phyloP scores from a whole-genome alignment of 2,329 filamentous ascomycete genomes.

The Aspergillus ibericus region DNA sequence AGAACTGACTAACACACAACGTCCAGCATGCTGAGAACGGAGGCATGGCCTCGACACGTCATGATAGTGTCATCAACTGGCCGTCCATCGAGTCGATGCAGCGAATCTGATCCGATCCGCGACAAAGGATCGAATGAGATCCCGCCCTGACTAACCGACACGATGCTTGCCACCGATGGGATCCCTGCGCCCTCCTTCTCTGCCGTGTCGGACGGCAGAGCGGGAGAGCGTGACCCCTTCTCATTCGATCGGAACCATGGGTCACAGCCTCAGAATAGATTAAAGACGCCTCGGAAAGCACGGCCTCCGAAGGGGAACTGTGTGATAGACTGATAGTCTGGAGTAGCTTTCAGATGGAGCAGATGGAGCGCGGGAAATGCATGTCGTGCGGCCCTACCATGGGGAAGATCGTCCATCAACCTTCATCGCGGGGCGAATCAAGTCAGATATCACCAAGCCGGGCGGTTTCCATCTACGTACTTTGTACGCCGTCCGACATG shows the following conservation, averaged over 20 bases:
- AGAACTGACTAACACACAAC: too few relatives aligned
- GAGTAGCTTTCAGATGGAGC: too few relatives aligned
- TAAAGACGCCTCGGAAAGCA: not conserved
- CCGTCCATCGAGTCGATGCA: not conserved
- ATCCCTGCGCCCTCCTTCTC: not conserved
- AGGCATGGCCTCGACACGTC: not conserved
- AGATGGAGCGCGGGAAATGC: not conserved
- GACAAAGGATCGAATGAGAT: too few relatives aligned
- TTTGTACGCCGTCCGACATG: too few relatives aligned
- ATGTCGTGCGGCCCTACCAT: not conserved
- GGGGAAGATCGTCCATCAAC: not conserved
- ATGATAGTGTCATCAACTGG: not conserved
- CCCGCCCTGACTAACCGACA: not conserved
- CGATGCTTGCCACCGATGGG: not conserved
- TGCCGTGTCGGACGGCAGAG: constrained; percentile 1
- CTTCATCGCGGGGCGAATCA: not conserved
- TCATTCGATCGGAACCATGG: not conserved
- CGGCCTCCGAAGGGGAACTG: too few relatives aligned
- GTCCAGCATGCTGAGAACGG: too few relatives aligned
- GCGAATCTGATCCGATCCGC: not conserved
- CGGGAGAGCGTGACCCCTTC: not conserved
- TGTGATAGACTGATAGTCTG: too few relatives aligned
- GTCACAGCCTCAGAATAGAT: not conserved
- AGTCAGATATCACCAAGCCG: too few relatives aligned
- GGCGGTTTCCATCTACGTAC: too few relatives aligned